Conservation (phyloP, 148 eudicot species). For the Rhododendron ovatum region DNA sequence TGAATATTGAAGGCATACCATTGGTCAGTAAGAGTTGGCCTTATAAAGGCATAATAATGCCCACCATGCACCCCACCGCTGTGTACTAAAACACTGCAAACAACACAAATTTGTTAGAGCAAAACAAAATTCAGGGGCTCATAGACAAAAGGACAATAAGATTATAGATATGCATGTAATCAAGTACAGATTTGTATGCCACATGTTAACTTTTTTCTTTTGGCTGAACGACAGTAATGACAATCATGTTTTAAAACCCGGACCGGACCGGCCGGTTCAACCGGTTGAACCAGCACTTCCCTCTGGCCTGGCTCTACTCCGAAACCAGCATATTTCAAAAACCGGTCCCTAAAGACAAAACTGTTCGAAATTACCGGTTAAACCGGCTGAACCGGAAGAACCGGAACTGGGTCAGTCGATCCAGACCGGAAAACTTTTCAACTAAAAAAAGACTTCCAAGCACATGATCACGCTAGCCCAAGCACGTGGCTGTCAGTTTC, state of each 20-base stretch:
- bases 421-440: too few species aligned
- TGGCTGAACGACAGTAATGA: background rate
- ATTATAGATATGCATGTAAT: background rate
- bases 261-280: too few species aligned
- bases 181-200: background rate
- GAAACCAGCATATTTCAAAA: too few species aligned
- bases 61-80: slow-evolving; percentile 98
- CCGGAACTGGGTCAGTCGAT: too few species aligned
- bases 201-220: background rate
- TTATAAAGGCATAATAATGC: slow-evolving; percentile 86
- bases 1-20: slow-evolving; percentile 46
- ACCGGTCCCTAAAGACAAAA: too few species aligned
- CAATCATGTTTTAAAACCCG: background rate
- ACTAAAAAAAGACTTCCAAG: too few species aligned
- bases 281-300: too few species aligned
- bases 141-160: background rate
- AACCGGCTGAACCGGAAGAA: too few species aligned
- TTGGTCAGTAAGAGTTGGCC: slow-evolving; percentile 85
- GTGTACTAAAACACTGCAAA: slow-evolving; percentile 87
- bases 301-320: too few species aligned
- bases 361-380: too few species aligned
- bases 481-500: too few species aligned
- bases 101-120: background rate
- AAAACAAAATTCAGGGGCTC: background rate
- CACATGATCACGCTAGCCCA: too few species aligned